Evolutionary conservation across 2,329 filamentous ascomycete genomes (phyloP), one percentile per base, ranked within the genome.

Genomic region (Sclerotinia subarctica): DNA sequence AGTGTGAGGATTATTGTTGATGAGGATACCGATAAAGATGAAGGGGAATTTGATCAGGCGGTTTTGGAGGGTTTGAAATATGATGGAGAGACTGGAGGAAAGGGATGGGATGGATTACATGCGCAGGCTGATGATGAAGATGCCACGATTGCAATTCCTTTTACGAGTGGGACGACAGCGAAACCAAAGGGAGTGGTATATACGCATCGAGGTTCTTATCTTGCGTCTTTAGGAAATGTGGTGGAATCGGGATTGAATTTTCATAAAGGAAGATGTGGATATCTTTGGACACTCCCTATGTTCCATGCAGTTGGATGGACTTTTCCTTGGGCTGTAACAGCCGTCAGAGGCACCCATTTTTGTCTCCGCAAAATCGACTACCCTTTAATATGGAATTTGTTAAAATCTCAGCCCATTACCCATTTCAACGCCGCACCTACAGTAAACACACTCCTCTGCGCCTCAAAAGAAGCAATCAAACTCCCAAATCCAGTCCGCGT

Each of bases 371-470:
- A 97, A 82, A 92, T 99, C 72, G 93, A 98, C 79, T 99, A 99
- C 77, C 88, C 92, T 0, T 83, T 94, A 69, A 96, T 99, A 69
- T 99, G 95, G 95, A 86, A 86, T 60, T 81, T 99, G 5, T 81
- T 99, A 46, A 96, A 93, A 76, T 86, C 93, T 64, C 92, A 98
- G 79, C 83, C 86, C 8, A 90, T 99, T 71, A 98, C 93, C 0
- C 95, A 99, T 79, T 98, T 96, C 81, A 96, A 94, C 76, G 94
- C 94, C 0, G 95, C 94, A 0, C 95, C 95, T 0, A 99, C 95
- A 0, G 95, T 99, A 64, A 98, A 98, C 78, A 99, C 94, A 0
- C 81, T 98, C 0, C 86, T 99, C 3, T 97, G 95, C 76, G 90
- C 90, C 17, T 86, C 91, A 3, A 84, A 89, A 52, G 89, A 93